Conservation (phyloP, 169 alveolate genomes). For the Plasmodium fragile region DNA sequence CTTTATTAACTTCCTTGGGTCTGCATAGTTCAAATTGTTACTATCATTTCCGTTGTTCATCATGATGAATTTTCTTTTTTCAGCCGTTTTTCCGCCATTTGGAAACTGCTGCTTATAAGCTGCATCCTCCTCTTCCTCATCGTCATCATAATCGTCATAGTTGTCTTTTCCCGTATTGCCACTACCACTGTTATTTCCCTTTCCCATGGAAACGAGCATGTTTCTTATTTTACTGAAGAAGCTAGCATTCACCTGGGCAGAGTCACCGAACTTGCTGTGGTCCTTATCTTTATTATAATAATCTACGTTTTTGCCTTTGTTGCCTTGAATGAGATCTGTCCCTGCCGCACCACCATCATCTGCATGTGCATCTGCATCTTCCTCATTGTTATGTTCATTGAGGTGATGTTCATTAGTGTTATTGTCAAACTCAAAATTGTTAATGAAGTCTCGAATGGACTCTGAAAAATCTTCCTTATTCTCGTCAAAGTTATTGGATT, state of each 20-base stretch:
- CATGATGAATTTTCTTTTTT: neutral
- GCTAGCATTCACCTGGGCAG: neutral
- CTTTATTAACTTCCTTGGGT: neutral
- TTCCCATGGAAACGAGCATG: neutral
- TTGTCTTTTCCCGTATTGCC: neutral
- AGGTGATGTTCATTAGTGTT: neutral
- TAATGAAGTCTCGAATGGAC: conserved; percentile 27
- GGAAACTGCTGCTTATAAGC: neutral
- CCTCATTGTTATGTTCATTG: neutral
- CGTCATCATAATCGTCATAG: neutral
- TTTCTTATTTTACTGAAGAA: neutral
- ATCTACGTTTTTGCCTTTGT: neutral
- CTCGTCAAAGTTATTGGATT: conserved; percentile 67
- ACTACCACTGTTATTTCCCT: neutral
- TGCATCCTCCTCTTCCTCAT: neutral
- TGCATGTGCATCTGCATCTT: neutral
- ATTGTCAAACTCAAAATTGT: conserved; percentile 44
- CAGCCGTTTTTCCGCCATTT: neutral
- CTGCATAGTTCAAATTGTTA: neutral
- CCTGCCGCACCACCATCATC: neutral
- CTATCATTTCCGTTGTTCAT: neutral
- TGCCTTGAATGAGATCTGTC: neutral
- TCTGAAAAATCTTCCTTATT: conserved; percentile 48
- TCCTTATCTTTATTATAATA: neutral
- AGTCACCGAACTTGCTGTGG: neutral